Conservation (phyloP, 768 basidiomycete genomes). For the Auriscalpium microsporum region DNA sequence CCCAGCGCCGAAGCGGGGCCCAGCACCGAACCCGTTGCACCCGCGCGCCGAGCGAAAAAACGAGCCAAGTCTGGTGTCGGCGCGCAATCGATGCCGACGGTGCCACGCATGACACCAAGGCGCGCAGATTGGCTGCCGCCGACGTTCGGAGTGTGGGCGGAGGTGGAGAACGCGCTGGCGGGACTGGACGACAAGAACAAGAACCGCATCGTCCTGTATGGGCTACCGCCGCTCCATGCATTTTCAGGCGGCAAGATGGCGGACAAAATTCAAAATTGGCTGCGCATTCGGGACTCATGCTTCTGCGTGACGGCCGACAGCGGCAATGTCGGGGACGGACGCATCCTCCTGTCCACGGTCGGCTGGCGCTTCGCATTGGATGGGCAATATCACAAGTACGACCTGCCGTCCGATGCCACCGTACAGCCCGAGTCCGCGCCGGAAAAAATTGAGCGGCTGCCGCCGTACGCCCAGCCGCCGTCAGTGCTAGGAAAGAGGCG, state of each 20-base stretch:
- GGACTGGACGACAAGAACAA: not conserved
- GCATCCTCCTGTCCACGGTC: not conserved
- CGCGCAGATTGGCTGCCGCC: too few species aligned
- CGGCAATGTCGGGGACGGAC: not conserved
- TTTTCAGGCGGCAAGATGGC: not conserved
- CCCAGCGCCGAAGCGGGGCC: too few species aligned
- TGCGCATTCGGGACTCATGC: not conserved
- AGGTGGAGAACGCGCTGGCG: too few species aligned
- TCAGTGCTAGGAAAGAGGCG: too few species aligned
- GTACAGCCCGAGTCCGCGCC: not conserved
- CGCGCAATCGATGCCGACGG: too few species aligned
- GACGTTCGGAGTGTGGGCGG: too few species aligned
- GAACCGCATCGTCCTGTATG: not conserved
- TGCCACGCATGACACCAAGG: too few species aligned
- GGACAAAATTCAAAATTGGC: not conserved
- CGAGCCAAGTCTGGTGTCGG: too few species aligned
- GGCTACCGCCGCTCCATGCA: not conserved
- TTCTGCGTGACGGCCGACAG: not conserved
- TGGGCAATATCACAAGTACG: not conserved
- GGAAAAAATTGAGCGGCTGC: not conserved
- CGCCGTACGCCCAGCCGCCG: not conserved
- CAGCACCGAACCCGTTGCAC: too few species aligned
- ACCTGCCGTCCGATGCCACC: not conserved
- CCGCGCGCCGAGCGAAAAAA: too few species aligned
- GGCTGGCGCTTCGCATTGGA: not conserved